Evolutionary conservation across 257 asterid species (phyloP), one percentile per base, ranked within the genome.

Genomic region (Rehmannia glutinosa): DNA sequence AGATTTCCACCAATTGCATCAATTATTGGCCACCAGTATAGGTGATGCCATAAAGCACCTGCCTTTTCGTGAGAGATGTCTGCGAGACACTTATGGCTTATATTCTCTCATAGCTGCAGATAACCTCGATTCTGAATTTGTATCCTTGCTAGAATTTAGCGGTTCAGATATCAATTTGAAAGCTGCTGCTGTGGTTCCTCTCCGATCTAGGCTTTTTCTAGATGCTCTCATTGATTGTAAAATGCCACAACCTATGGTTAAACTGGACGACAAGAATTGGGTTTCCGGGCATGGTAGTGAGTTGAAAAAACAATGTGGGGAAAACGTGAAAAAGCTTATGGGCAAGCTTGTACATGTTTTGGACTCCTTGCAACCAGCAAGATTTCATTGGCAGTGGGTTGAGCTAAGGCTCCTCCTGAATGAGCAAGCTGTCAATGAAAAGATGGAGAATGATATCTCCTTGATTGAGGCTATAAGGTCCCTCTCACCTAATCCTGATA

Each of bases 381-480:
- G 80, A 73, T 89, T 89, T 72, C 96, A 89, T 46, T 89, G 92
- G 96, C 96, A 89, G 67, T 89, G 96, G 96, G 84, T 89, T 77
- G 92, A 89, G 72, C 85, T 89, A 55, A 80, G 96, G 82, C 89
- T 87, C 47, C 83, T 89, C 12, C 80, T 89, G 55, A 81, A 89
- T 55, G 96, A 89, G 51, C 96, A 89, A 76, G 92, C 91, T 20
- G 74, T 87, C 33, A 77, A 80, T 64, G 90, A 87, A 64, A 89
- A 87, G 60, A 73, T 89, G 75, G 95, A 85, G 55, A 71, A 72
- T 68, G 89, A 87, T 61, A 66, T 74, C 58, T 73, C 92, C 56
- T 78, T 89, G 57, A 62, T 64, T 13, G 96, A 89, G 80, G 88
- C 92, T 62, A 49, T 89, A 60, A 78, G 84, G 73, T 83, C 88